Conservation (phyloP, 1,139 yeast species). For the Nakaseomyces sp. region DNA sequence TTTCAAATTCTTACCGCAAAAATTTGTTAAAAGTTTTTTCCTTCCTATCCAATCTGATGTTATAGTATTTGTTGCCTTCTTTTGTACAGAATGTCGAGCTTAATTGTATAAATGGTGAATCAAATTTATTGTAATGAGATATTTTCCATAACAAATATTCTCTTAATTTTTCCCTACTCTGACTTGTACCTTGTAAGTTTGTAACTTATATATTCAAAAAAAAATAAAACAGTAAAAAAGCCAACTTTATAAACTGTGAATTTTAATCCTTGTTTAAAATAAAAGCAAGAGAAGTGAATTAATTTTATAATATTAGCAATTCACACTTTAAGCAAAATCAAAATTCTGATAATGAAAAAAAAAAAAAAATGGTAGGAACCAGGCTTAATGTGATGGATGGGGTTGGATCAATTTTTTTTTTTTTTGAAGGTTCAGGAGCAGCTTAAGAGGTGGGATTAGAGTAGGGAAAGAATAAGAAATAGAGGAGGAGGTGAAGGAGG, state of each 20-base stretch:
- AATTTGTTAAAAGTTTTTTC: no score
- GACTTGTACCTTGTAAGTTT: background rate
- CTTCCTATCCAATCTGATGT: no score
- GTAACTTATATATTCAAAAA: no score
- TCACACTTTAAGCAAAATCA: background rate
- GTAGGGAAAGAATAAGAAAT: background rate
- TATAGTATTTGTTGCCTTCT: no score
- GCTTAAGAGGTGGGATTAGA: background rate
- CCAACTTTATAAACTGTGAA: no score
- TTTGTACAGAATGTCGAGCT: background rate
- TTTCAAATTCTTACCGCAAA: no score
- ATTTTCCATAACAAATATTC: background rate
- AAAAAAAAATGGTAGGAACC: background rate
- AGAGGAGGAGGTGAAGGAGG: background rate
- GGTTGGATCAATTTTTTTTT: background rate
- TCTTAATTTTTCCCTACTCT: background rate
- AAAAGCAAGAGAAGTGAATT: no score
- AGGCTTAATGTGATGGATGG: constrained; percentile 2
- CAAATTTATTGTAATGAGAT: background rate
- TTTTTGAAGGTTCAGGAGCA: background rate
- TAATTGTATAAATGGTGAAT: background rate
- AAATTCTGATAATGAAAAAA: background rate
- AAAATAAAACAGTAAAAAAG: no score
- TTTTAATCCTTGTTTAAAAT: no score
- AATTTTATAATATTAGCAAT: background rate